Conservation (phyloP, 176 grass and related monocot species). For the Oryza meyeriana region DNA sequence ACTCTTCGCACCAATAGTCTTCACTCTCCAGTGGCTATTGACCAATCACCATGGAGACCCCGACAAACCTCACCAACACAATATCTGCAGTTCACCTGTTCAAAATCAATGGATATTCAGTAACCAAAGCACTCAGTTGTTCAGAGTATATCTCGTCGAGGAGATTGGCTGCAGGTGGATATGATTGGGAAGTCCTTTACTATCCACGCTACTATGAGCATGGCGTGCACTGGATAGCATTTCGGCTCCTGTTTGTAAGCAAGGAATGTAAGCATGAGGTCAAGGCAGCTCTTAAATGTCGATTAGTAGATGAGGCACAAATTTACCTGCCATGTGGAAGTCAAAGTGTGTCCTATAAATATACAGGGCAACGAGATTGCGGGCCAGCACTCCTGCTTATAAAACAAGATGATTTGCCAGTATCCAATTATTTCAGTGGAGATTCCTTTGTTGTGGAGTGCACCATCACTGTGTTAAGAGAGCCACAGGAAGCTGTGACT, state of each 20-base stretch:
- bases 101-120: background rate
- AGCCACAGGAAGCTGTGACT: background rate
- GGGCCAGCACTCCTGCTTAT: background rate
- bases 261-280: background rate
- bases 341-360: conserved; percentile 11
- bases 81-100: background rate
- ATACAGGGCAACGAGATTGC: background rate
- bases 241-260: background rate
- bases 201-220: conserved; percentile 8
- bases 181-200: conserved; percentile 9
- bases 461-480: conserved; percentile 3
- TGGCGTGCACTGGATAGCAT: background rate
- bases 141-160: background rate
- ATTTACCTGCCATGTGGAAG: background rate
- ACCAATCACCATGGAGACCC: background rate
- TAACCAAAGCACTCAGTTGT: background rate
- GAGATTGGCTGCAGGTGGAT: background rate
- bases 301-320: background rate
- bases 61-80: background rate
- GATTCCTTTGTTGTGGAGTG: conserved; percentile 21
- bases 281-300: conserved; percentile 12
- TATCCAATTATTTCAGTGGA: background rate
- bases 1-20: background rate
- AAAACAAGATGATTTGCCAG: background rate
- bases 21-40: background rate